Conservation (phyloP, 2,329 filamentous ascomycete genomes). For the Exophiala phaeomuriformis region DNA sequence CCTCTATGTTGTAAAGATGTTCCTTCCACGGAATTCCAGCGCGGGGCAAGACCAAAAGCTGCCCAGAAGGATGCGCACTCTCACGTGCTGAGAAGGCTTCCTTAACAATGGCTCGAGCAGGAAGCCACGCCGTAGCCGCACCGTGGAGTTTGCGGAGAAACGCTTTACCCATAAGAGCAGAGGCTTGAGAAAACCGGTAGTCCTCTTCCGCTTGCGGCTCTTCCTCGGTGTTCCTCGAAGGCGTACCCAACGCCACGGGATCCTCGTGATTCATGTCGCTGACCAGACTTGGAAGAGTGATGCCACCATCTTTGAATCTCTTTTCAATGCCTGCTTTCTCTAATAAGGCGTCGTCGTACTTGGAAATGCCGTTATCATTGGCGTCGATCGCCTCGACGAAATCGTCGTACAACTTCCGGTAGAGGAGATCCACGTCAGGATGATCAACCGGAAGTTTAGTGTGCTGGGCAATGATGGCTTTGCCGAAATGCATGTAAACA, state of each 20-base stretch:
- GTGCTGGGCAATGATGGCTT: constrained; percentile 65
- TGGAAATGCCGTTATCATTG: constrained; percentile 90
- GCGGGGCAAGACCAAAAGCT: constrained; percentile 73
- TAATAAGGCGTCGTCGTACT: constrained; percentile 66
- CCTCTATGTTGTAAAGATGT: constrained; percentile 83
- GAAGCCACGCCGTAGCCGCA: constrained; percentile 72
- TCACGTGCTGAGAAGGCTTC: constrained; percentile 63
- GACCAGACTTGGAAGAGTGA: constrained; percentile 79
- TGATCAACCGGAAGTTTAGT: constrained; percentile 55
- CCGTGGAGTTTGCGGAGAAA: constrained; percentile 76
- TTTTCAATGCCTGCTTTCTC: constrained; percentile 66
- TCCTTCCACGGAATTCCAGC: constrained; percentile 86
- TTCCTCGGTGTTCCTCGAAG: constrained; percentile 40
- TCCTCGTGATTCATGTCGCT: constrained; percentile 66
- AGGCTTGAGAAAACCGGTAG: constrained; percentile 67
- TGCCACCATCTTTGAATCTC: constrained; percentile 72
- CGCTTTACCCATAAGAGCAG: constrained; percentile 76
- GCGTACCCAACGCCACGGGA: constrained; percentile 38
- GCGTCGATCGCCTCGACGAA: constrained; percentile 96
- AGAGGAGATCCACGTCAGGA: constrained; percentile 65
- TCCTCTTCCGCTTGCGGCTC: constrained; percentile 70
- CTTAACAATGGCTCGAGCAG: constrained; percentile 71
- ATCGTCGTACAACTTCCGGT: constrained; percentile 81
- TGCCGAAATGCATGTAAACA: constrained; percentile 93
- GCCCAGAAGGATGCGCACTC: constrained; percentile 64